Conservation (phyloP, 2,329 filamentous ascomycete species). For the Cytospora leucostoma region DNA sequence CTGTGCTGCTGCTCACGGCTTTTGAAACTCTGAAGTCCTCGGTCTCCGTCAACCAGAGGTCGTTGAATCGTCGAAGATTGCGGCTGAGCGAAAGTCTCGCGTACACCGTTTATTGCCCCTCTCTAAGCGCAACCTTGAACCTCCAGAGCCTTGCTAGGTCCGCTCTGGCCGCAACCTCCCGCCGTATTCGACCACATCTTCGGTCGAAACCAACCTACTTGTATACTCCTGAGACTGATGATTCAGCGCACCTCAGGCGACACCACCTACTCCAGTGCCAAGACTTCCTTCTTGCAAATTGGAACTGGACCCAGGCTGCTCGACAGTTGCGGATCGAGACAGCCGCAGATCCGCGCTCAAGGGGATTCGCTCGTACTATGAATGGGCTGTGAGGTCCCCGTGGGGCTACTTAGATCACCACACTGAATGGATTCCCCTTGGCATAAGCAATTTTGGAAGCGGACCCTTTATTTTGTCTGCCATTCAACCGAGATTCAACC, state of each 20-base stretch:
- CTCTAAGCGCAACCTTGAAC: not conserved
- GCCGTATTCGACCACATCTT: not conserved
- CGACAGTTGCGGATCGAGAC: not conserved
- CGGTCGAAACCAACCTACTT: not conserved
- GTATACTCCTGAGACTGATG: not conserved
- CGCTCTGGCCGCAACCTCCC: not conserved
- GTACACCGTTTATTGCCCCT: not conserved
- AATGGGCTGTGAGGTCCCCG: constrained; percentile 3
- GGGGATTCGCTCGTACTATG: not conserved
- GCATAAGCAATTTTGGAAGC: constrained; percentile 15
- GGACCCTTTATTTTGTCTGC: constrained; percentile 18
- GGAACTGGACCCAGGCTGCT: not conserved
- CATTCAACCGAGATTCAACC: constrained; percentile 20
- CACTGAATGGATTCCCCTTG: constrained; percentile 4
- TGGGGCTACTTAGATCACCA: constrained; percentile 14
- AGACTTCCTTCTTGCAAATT: not conserved
- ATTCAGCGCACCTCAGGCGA: not conserved
- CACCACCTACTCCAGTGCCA: not conserved
- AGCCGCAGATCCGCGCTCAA: not conserved
- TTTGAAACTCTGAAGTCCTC: too few species aligned
- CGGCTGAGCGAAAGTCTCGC: not conserved
- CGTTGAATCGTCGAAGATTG: too few species aligned
- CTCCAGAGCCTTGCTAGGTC: not conserved
- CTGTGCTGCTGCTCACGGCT: too few species aligned
- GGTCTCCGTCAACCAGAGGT: too few species aligned